Evolutionary conservation across 2,329 filamentous ascomycete genomes (phyloP).

Genomic region (Arthrocladium fulminans): DNA sequence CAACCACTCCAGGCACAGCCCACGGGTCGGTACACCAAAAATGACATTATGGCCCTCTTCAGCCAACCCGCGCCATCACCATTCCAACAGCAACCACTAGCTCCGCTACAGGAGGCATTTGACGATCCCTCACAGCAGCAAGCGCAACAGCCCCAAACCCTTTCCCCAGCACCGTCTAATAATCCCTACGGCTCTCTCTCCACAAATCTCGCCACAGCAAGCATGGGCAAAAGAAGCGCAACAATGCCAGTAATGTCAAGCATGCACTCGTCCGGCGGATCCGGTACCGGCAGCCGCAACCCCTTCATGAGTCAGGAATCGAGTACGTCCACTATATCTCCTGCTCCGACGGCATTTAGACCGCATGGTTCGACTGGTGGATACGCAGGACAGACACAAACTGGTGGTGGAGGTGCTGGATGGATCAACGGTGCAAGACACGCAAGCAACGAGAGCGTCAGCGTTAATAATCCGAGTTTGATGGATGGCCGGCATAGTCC

Average conservation of each 20-base stretch:
- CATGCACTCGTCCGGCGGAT: conserved; percentile 22
- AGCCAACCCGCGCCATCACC: conserved; percentile 31
- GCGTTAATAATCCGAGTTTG: conserved; percentile 32
- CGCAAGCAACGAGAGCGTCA: conserved; percentile 41
- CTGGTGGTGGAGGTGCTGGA: neutral
- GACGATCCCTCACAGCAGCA: conserved; percentile 12
- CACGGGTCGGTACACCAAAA: conserved; percentile 38
- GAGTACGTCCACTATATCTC: neutral
- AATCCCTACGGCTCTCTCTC: conserved; percentile 21
- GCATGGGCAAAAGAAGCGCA: conserved; percentile 23
- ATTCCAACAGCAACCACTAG: conserved; percentile 25
- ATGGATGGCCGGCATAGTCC: conserved; percentile 43
- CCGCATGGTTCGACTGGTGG: neutral
- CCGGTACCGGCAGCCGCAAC: conserved; percentile 26
- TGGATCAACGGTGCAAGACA: conserved; percentile 12
- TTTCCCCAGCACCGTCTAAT: conserved; percentile 21
- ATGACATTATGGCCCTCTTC: conserved; percentile 39
- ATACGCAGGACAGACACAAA: neutral
- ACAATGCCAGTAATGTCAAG: conserved; percentile 25
- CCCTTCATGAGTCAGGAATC: conserved; percentile 25
- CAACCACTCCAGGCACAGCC: conserved; percentile 30
- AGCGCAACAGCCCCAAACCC: conserved; percentile 14
- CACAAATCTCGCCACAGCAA: conserved; percentile 18
- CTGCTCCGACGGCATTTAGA: neutral
- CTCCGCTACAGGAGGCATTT: conserved; percentile 24